Evolutionary conservation across 108 stramenopile genomes (phyloP), one percentile per base, ranked within the genome.

Genomic region (Aurantiochytrium sp.): DNA sequence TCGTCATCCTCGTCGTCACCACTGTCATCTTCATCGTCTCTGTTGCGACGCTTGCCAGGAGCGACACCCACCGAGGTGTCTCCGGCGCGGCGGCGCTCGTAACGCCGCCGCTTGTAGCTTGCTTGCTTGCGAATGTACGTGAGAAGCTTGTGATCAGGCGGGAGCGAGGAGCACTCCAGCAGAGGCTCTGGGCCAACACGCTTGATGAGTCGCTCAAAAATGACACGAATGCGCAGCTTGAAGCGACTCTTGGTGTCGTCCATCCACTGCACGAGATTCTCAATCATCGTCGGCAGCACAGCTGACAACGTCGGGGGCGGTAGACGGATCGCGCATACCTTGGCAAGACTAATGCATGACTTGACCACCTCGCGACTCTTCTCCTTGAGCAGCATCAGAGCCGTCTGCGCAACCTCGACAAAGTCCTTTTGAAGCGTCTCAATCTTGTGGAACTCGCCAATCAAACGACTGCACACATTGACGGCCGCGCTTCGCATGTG

Each of bases 401-500:
- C 76, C n/a, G 51, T 53, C 51, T 83, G 76, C n/a, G 76, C 76
- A 18, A 83, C 51, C 23, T 83, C 19, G 28, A 83, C 12, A 35
- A 83, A 53, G 51, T 83, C 76, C 76, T 83, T 83, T 28, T 83
- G 76, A 12, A 83, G 6, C 23, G 45, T 47, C 23, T 83, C 25
- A 2, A 53, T 23, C 18, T 12, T 47, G 51, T 6, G 16, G n/a
- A 21, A 83, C 6, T n/a, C 76, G 51, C 76, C 76, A 83, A 53
- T 16, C 18, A 83, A 6, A 16, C 76, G 76, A 16, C 49, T 25
- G 76, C 45, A 53, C 19, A 53, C 76, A 53, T 83, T 83, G 23
- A 83, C 2, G 51, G 49, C 76, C 45, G 76, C 76, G 51, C 76
- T 83, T 43, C 76, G 76, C 76, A 83, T 83, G 51, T 83, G 76